These are phyloP conservation scores for Trapa bicornis DNA, from an alignment of 345 rosid genomes.

Conservation along the genomic window DNA sequence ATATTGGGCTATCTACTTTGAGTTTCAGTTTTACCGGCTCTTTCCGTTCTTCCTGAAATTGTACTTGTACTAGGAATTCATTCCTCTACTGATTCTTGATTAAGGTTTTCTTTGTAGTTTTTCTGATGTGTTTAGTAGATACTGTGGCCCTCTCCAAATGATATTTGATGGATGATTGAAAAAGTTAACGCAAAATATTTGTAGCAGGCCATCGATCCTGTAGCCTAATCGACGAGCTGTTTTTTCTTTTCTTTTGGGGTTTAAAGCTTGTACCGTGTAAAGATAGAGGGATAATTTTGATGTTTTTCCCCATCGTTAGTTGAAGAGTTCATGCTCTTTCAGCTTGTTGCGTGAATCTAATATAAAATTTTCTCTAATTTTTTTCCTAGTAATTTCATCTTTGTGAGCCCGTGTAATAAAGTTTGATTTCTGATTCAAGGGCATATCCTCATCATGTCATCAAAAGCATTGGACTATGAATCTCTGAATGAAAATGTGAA, in stretches of 20 bases:
- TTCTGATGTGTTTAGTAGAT: not conserved
- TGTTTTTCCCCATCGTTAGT: not conserved
- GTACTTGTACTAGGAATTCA: not conserved
- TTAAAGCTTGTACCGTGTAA: too few relatives aligned
- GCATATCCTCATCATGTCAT: slow-evolving; percentile 35
- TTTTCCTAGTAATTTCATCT: not conserved
- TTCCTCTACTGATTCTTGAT: not conserved
- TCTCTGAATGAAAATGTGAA: slow-evolving; percentile 77
- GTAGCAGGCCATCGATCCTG: not conserved
- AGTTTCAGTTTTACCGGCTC: not conserved
- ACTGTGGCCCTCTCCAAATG: not conserved
- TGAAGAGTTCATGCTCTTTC: not conserved
- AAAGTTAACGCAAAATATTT: not conserved
- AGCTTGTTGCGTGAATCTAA: not conserved
- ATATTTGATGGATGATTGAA: not conserved
- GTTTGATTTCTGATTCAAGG: slow-evolving; percentile 12
- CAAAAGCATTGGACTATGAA: slow-evolving; percentile 60
- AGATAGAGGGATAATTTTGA: not conserved
- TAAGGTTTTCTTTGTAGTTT: not conserved
- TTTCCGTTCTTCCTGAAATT: not conserved
- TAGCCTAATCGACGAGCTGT: not conserved
- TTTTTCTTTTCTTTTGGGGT: too few relatives aligned
- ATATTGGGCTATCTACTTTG: not conserved
- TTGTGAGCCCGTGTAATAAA: not conserved
- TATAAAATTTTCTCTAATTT: not conserved